Evolutionary conservation across 129 eudicot genomes (phyloP).

Genomic region (Centrapalus pauciflorus): DNA sequence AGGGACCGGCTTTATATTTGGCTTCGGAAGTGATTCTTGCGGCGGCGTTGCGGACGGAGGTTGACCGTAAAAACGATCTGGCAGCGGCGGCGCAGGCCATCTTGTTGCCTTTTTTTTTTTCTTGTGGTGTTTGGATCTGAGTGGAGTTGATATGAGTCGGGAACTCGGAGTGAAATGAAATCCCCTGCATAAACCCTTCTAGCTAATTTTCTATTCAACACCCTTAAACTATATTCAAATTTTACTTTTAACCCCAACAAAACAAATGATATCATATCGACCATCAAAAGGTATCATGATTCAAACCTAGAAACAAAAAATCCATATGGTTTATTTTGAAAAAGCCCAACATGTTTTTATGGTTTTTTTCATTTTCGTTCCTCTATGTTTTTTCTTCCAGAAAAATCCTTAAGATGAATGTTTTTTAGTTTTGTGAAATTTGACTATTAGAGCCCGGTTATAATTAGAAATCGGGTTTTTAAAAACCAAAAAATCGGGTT

Average conservation of each 20-base stretch:
- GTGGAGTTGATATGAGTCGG: not conserved
- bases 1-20: constrained; percentile 19
- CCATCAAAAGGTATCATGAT: too few species aligned
- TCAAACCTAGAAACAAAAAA: too few species aligned
- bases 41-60: constrained; percentile 27
- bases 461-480: too few species aligned
- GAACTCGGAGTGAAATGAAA: not conserved
- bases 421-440: too few species aligned
- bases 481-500: too few species aligned
- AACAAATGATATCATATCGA: too few species aligned
- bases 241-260: not conserved
- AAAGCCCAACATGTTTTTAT: too few species aligned
- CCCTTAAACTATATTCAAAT: constrained; percentile 3
- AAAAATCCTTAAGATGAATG: too few species aligned
- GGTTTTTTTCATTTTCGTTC: too few species aligned
- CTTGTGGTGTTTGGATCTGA: constrained; percentile 1
- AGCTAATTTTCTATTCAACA: not conserved
- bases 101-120: not conserved
- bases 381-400: too few species aligned
- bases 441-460: too few species aligned
- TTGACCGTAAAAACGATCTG: constrained; percentile 25
- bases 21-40: constrained; percentile 24
- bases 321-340: too few species aligned
- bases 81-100: constrained; percentile 30
- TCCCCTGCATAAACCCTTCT: constrained; percentile 15